These are phyloP conservation scores for Auricularia cornea DNA, from an alignment of 768 basidiomycete species.

Conservation along the genomic window DNA sequence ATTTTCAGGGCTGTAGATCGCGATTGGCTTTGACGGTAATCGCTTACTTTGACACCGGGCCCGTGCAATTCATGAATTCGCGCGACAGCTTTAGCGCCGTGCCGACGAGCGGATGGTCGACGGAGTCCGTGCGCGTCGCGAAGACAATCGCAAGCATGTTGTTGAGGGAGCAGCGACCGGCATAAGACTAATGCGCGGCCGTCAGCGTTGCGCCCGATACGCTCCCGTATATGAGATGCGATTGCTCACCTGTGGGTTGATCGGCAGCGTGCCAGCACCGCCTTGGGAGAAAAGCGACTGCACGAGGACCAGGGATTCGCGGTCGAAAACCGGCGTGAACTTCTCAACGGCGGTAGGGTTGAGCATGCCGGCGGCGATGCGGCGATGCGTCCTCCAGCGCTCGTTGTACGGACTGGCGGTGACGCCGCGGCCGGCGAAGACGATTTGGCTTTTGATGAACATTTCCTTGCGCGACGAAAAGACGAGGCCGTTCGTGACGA, in stretches of 20 bases:
- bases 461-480: conserved; percentile 40
- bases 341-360: conserved; percentile 26
- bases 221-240: too few species aligned
- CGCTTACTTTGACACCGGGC: background rate
- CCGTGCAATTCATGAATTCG: conserved; percentile 36
- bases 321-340: conserved; percentile 30
- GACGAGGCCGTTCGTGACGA: conserved; percentile 36
- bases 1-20: background rate
- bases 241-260: conserved; percentile 24
- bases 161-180: conserved; percentile 12
- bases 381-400: conserved; percentile 36
- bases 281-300: conserved; percentile 28
- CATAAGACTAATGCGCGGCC: background rate
- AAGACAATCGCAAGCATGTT: conserved; percentile 40
- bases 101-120: conserved; percentile 30
- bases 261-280: conserved; percentile 22
- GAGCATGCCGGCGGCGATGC: conserved; percentile 29
- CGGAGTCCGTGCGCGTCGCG: conserved; percentile 33
- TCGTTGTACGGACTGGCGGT: conserved; percentile 38
- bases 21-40: background rate
- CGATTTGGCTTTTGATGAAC: conserved; percentile 38
- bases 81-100: conserved; percentile 29
- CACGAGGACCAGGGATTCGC: conserved; percentile 32
- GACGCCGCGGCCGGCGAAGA: conserved; percentile 36
- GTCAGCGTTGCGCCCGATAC: background rate